A percentile compares a stretch with the other conserved stretches of the same genome.
These are phyloP conservation scores for Climacium dendroides DNA, from an alignment of 225 moss, liverwort and hornwort species.

Conservation along the genomic window DNA sequence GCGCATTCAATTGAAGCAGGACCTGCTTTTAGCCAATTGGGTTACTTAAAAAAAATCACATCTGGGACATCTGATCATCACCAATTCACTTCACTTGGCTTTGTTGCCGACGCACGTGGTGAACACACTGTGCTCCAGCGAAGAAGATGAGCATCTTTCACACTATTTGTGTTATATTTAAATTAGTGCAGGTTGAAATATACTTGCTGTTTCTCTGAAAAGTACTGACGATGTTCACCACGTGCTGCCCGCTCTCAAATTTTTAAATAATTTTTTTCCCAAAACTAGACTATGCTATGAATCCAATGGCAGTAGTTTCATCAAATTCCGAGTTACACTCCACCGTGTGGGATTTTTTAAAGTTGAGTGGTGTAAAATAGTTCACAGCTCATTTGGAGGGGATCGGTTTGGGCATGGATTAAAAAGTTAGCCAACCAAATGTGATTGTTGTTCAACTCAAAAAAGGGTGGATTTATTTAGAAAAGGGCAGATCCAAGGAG, in stretches of 20 bases:
- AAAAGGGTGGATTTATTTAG: background rate
- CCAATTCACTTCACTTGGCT: background rate
- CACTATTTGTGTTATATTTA: background rate
- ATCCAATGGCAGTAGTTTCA: background rate
- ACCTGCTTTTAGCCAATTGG: background rate
- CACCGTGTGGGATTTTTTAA: background rate
- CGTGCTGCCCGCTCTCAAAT: background rate
- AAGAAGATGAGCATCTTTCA: background rate
- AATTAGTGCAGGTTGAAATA: background rate
- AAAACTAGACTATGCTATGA: rapidly evolving
- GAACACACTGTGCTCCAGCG: background rate
- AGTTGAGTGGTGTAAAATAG: background rate
- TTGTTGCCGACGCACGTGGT: background rate
- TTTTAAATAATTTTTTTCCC: rapidly evolving
- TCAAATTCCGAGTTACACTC: background rate
- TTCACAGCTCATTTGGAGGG: background rate
- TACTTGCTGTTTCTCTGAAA: background rate
- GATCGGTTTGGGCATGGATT: rapidly evolving
- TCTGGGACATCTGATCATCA: background rate
- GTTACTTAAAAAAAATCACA: background rate
- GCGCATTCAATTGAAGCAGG: background rate
- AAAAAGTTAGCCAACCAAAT: no score
- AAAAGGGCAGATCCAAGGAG: background rate
- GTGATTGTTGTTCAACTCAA: rapidly evolving
- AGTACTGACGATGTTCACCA: background rate